Evolutionary conservation across 148 eudicot species (phyloP).

Genomic region (Chenopodium formosanum): DNA sequence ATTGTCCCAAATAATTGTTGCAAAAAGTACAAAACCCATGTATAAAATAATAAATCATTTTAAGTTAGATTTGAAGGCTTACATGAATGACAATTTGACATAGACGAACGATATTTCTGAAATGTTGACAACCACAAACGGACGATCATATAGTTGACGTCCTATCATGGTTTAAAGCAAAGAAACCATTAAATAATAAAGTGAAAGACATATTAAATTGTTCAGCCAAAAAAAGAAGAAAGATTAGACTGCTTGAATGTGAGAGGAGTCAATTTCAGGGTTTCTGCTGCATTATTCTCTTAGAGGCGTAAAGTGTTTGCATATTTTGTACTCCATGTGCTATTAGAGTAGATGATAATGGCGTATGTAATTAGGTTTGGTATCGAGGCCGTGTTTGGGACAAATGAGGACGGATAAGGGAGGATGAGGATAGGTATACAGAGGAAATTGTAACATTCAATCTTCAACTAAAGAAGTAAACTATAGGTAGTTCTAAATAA

Average conservation of each 20-base stretch:
- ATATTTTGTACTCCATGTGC: neutral
- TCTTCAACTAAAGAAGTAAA: no score
- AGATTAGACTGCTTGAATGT: neutral
- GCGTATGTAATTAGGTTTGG: neutral
- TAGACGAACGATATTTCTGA: neutral
- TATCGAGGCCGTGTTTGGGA: no score
- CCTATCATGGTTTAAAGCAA: neutral
- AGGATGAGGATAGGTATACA: no score
- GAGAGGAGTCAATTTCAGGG: neutral
- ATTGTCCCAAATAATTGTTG: no score
- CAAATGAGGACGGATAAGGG: no score
- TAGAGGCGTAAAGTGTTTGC: neutral
- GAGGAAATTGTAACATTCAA: no score
- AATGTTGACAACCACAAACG: neutral
- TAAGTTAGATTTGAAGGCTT: no score
- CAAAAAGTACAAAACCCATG: no score
- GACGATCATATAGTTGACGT: neutral
- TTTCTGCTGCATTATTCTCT: neutral
- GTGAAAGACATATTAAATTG: neutral
- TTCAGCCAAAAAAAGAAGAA: neutral
- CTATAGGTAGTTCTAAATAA: no score
- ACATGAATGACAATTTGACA: neutral
- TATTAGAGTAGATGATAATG: no score
- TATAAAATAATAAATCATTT: no score
- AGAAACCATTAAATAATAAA: neutral